Evolutionary conservation across 2,329 filamentous ascomycete species (phyloP).

Genomic region (Sporothrix mexicana): DNA sequence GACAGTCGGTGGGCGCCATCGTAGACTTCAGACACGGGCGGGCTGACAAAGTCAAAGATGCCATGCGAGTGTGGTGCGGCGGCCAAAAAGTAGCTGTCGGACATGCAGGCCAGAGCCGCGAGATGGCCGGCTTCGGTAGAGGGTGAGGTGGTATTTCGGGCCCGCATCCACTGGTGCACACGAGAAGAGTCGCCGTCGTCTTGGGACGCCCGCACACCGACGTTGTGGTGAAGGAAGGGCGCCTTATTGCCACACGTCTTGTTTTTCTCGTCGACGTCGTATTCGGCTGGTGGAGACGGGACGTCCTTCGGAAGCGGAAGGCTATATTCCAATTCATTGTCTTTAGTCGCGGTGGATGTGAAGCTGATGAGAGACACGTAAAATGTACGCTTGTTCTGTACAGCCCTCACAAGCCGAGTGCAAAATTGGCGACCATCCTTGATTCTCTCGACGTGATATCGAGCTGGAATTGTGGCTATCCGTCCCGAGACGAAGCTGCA

Average conservation of each 20-base stretch:
- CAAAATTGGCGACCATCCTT: neutral
- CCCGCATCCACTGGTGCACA: conserved; percentile 10
- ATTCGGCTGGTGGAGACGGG: neutral
- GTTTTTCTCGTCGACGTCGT: neutral
- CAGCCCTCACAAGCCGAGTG: neutral
- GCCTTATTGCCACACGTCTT: neutral
- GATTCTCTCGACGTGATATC: conserved; percentile 1
- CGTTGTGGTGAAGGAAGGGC: neutral
- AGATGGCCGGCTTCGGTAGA: neutral
- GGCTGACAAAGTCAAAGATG: conserved; percentile 18
- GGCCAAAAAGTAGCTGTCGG: neutral
- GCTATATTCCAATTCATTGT: neutral
- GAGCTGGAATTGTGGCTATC: too few relatives aligned
- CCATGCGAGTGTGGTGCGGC: neutral
- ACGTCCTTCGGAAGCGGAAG: neutral
- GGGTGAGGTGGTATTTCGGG: neutral
- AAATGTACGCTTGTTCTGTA: neutral
- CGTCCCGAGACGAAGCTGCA: conserved; percentile 9
- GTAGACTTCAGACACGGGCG: neutral
- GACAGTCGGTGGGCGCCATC: neutral
- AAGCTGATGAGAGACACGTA: neutral
- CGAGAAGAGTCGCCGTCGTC: neutral
- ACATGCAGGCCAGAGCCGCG: neutral
- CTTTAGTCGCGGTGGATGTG: neutral
- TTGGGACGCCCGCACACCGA: neutral